These are phyloP conservation scores for Vaccinium vitisidaea DNA, from an alignment of 148 eudicot species.

Conservation along the genomic window DNA sequence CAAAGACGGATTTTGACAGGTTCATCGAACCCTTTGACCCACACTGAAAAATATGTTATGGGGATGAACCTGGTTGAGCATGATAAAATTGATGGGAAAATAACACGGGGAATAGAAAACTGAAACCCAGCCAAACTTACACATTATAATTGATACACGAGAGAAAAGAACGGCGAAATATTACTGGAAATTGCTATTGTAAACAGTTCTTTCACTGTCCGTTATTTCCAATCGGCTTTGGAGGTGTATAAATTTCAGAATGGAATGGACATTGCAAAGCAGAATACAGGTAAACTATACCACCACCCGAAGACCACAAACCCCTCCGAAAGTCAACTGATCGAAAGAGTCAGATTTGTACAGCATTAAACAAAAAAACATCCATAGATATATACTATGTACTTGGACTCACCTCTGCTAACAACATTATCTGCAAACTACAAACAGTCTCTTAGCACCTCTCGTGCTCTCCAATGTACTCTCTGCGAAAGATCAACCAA, in stretches of 20 bases:
- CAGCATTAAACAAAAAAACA: conserved; percentile 2
- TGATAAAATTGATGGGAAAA: not conserved
- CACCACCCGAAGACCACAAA: not conserved
- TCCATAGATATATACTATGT: conserved; percentile 2
- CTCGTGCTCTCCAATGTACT: not conserved
- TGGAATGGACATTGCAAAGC: not conserved
- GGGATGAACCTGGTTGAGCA: not conserved
- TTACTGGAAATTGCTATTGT: not conserved
- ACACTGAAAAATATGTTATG: not conserved
- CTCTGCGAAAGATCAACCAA: not conserved
- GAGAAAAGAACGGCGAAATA: not conserved
- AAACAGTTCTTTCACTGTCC: not conserved
- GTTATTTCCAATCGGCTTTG: not conserved
- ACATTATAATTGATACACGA: not conserved
- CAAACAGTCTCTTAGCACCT: conserved; percentile 11
- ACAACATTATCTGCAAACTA: conserved; percentile 11
- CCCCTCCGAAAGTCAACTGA: not conserved
- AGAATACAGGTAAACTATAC: not conserved
- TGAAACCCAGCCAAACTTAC: not conserved
- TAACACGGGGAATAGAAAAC: not conserved
- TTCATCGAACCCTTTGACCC: not conserved
- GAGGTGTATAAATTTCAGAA: not conserved
- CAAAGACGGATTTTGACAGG: not conserved
- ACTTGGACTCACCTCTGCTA: conserved; percentile 9
- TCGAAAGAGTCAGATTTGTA: conserved; percentile 11